Evolutionary conservation across 331 rosid species (phyloP).

Genomic region (Acacia pycnantha): DNA sequence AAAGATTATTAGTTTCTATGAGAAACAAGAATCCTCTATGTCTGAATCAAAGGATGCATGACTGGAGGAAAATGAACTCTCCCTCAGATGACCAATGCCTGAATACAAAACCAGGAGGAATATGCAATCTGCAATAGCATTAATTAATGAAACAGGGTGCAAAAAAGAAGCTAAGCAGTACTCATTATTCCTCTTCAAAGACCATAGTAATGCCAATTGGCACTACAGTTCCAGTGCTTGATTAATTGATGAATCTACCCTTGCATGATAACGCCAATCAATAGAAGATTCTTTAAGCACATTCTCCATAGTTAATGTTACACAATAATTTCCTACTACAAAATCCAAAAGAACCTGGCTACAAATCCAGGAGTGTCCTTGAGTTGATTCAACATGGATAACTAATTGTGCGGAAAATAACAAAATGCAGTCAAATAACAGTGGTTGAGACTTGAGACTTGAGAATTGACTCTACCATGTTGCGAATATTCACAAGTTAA

Average conservation of each 20-base stretch:
- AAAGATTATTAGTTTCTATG: neutral
- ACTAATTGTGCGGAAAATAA: slow-evolving; percentile 4
- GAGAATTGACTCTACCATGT: neutral
- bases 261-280: slow-evolving; percentile 6
- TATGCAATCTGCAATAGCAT: slow-evolving; percentile 20
- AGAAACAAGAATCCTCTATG: neutral
- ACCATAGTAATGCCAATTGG: neutral
- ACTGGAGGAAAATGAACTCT: neutral
- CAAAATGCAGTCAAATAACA: neutral
- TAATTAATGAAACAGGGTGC: neutral
- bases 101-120: slow-evolving; percentile 13
- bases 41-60: neutral
- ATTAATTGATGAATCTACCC: slow-evolving; percentile 7
- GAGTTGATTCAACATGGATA: neutral
- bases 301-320: slow-evolving; percentile 10
- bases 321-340: neutral
- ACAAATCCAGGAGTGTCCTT: neutral
- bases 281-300: neutral
- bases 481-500: neutral
- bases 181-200: neutral
- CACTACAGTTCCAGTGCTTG: neutral
- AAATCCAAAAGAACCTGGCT: neutral
- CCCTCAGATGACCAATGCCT: neutral
- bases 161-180: neutral
- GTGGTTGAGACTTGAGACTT: neutral